Evolutionary conservation across 192 early-diverging fungal genomes (phyloP), one percentile per base, ranked within the genome.

Genomic region (Hyaloraphidium curvatum): DNA sequence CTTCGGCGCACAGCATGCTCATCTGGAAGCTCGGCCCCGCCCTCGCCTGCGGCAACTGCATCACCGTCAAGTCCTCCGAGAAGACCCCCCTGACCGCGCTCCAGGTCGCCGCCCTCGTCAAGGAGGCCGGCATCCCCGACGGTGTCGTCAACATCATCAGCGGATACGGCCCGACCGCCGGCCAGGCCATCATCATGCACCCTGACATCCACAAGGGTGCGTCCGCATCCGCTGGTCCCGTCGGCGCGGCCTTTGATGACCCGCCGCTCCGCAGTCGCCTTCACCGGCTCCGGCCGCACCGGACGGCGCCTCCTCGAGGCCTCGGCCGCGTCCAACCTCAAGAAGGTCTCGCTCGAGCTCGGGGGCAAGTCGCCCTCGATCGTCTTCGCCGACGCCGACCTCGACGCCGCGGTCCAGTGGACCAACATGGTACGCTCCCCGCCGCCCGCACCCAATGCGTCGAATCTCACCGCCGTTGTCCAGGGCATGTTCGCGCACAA

Each of bases 11-110:
- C n/a, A n/a, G 64, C 19, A 60, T 65, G 63, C 3, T 62, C 19
- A 22, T 50, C 14, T 62, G 63, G 59, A 68, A 68, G 41, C 22
- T 68, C 26, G 59, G 53, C 7, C 66, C 66, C 3, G 66, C 63
- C 23, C 56, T 68, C n/a, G 40, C 52, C 17, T 31, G 37, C 22
- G 62, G 66, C 25, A 68, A 68, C 56, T 27, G 29, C 9, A 23
- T 53, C 31, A 54, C 62, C 27, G 14, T 66, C 21, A 67, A 69
- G 40, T 55, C 68, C 2, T 59, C 68, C 1, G 61, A 71, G 28
- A 55, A 62, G 21, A 56, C 59, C 0, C 69, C 67, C 3, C 60
- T 65, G 9, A 57, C 58, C 0, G 61, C 68, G 0, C 56, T 73
- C 3, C 31, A 60, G 3, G 5, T 73, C 28, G 55, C 50, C 31